Percentiles rank a stretch among this genome's conserved stretches.
These are phyloP conservation scores for Heterobasidion irregulare DNA, from an alignment of 1,284 basidiomycete genomes.

Conservation along the genomic window DNA sequence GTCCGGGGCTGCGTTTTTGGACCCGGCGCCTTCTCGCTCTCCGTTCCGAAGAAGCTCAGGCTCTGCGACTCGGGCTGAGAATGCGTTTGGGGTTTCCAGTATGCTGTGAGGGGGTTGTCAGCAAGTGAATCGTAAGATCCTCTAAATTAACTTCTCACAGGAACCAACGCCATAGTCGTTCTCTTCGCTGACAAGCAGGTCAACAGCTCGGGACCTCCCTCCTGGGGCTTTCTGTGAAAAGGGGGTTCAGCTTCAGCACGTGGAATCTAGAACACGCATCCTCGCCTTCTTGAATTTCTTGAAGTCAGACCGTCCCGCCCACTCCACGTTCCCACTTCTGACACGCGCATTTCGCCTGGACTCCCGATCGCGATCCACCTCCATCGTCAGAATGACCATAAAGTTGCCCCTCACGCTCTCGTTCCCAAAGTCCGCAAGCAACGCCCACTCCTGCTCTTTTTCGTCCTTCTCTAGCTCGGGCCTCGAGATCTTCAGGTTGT, in stretches of 20 bases:
- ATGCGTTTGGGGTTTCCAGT: constrained; percentile 38
- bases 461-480: constrained; percentile 36
- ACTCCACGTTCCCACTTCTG: constrained; percentile 28
- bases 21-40: background rate
- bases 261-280: background rate
- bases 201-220: constrained; percentile 26
- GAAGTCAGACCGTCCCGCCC: constrained; percentile 64
- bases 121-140: background rate
- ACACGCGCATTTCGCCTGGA: background rate
- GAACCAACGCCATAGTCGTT: constrained; percentile 50
- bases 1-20: background rate
- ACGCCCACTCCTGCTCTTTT: constrained; percentile 48
- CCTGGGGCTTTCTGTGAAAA: constrained; percentile 18
- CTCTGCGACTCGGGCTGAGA: constrained; percentile 10
- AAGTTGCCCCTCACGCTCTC: constrained; percentile 74
- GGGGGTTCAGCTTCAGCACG: background rate
- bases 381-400: constrained; percentile 75
- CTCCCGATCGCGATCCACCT: constrained; percentile 28
- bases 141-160: constrained; percentile 25
- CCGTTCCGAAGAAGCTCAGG: constrained; percentile 1
- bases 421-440: constrained; percentile 70
- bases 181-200: constrained; percentile 42
- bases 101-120: constrained; percentile 24
- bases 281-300: constrained; percentile 83
- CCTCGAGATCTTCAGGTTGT: constrained; percentile 70